Base-by-base conservation (phyloP, 495 filamentous ascomycete genomes). In the Elasticomyces elasticus region DNA sequence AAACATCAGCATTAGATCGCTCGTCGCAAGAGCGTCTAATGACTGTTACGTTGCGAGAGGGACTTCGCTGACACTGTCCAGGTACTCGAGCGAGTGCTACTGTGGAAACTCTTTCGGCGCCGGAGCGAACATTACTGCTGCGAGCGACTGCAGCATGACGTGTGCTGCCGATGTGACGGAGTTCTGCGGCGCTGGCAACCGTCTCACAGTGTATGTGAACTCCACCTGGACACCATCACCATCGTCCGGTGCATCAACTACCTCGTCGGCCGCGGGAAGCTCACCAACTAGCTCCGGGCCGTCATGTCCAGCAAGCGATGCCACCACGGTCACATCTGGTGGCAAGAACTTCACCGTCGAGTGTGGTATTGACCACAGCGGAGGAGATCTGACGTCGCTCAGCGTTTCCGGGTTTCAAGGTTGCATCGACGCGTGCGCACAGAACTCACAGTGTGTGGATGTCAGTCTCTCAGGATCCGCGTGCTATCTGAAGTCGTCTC, bases 41-140 rank as follows among this genome's bases (percentile, higher is more conserved):
- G n/a, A n/a, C n/a, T n/a, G n/a, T n/a, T n/a, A n/a, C n/a, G n/a
- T n/a, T n/a, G n/a, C n/a, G n/a, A n/a, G n/a, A n/a, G n/a, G n/a
- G n/a, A n/a, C n/a, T n/a, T n/a, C n/a, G n/a, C n/a, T n/a, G n/a
- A n/a, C n/a, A n/a, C n/a, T n/a, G n/a, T n/a, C n/a, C n/a, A n/a
- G n/a, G n/a, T n/a, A n/a, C n/a, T n/a, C n/a, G n/a, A n/a, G n/a
- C 74, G 48, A 75, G 74, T 52, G 59, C 37, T 59, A 59, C 43
- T 61, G 59, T 40, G 49, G 49, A n/a, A 52, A 52, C 37, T 41
- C 15, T 25, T 17, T 41, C 49, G 26, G 33, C 37, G 7, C 48
- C 5, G 48, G 9, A 22, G 48, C 44, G n/a, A 50, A 13, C 28
- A n/a, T 52, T 5, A 20, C 49, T 20, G 3, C 31, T 37, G 5